These are phyloP conservation scores for Rhodotorula sp. DNA, from an alignment of 1,284 basidiomycete genomes.

Conservation along the genomic window DNA sequence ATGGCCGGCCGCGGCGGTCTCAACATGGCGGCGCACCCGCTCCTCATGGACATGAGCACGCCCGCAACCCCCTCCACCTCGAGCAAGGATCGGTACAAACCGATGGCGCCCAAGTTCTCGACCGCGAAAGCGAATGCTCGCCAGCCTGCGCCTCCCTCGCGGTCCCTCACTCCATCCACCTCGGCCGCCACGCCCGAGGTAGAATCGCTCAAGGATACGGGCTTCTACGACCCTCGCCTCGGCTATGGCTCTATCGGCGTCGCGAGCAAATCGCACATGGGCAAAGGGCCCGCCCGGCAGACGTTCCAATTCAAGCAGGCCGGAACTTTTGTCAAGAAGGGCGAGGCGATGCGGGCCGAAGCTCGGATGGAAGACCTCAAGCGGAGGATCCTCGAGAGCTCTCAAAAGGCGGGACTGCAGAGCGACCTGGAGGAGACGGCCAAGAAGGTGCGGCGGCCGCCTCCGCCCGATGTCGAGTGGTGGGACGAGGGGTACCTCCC, in stretches of 20 bases:
- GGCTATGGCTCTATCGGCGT: conserved; percentile 44
- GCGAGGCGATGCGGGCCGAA: conserved; percentile 79
- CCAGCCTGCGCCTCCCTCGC: conserved; percentile 51
- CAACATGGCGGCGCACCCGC: conserved; percentile 83
- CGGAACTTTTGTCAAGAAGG: conserved; percentile 83
- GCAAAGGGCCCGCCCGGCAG: conserved; percentile 55
- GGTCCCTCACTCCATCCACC: conserved; percentile 54
- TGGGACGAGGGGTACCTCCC: conserved; percentile 91
- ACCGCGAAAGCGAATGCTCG: conserved; percentile 83
- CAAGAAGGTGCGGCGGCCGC: conserved; percentile 74
- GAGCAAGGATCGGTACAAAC: conserved; percentile 86
- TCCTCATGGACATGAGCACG: conserved; percentile 63
- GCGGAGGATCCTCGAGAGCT: conserved; percentile 85
- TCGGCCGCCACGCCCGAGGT: conserved; percentile 57
- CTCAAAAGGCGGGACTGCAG: conserved; percentile 87
- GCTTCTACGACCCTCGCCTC: conserved; percentile 48
- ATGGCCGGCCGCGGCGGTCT: conserved; percentile 74
- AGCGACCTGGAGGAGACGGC: conserved; percentile 86
- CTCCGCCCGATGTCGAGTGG: conserved; percentile 91
- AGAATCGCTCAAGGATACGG: conserved; percentile 38
- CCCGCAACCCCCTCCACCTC: conserved; percentile 56
- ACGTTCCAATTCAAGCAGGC: conserved; percentile 81
- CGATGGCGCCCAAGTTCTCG: conserved; percentile 95
- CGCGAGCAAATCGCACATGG: conserved; percentile 39
- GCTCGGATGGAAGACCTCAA: conserved; percentile 77